Conservation (phyloP, 192 early-diverging fungal genomes). For the Spizellomyces punctatus region DNA sequence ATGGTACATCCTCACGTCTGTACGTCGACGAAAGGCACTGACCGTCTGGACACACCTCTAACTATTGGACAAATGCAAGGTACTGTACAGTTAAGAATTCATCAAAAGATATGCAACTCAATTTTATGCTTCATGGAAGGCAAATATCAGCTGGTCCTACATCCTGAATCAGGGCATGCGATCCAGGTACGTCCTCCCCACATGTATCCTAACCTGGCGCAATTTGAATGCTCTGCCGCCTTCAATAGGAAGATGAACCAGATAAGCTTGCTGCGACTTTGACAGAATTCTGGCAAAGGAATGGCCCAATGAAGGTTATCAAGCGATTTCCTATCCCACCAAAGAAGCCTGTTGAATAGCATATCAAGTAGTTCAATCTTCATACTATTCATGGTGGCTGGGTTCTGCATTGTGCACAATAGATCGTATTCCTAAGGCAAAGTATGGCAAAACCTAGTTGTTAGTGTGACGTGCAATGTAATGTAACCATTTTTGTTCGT, state of each 20-base stretch:
- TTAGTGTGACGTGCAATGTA: no score
- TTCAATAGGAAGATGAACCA: constrained; percentile 44
- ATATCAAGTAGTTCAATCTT: no score
- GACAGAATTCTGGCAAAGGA: constrained; percentile 45
- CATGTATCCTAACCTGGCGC: background rate
- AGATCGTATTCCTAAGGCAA: no score
- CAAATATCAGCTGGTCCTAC: constrained; percentile 54
- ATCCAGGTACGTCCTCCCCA: constrained; percentile 26
- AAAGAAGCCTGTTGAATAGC: no score
- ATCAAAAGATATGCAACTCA: constrained; percentile 7
- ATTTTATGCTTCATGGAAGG: constrained; percentile 23
- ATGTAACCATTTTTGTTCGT: no score
- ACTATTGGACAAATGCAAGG: constrained; percentile 57
- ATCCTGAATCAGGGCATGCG: constrained; percentile 50
- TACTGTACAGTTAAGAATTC: no score
- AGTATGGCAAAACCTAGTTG: no score
- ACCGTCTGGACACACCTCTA: constrained; percentile 53
- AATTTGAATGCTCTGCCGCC: background rate
- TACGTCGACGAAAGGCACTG: constrained; percentile 28
- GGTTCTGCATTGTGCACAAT: no score
- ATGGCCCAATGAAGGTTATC: constrained; percentile 33
- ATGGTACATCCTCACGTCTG: background rate
- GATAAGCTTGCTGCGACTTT: constrained; percentile 40
- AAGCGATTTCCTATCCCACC: constrained; percentile 42
- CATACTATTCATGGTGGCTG: no score